Percentiles rank a stretch among this genome's conserved stretches.
These are phyloP conservation scores for Speleostelium caveatum DNA, from an alignment of 78 protist genomes.

Conservation along the genomic window DNA sequence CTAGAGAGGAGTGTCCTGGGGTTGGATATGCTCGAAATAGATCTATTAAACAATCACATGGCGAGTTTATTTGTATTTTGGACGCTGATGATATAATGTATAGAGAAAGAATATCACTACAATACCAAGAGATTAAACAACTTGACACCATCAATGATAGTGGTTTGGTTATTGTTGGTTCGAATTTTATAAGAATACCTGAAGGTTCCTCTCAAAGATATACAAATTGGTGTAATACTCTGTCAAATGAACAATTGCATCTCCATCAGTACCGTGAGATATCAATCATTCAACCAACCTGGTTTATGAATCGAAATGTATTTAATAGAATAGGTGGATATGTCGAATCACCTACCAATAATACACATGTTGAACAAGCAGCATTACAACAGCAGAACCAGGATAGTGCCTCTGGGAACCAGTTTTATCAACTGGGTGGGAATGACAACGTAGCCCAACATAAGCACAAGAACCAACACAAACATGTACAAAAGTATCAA, in stretches of 20 bases:
- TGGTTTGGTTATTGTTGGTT: conserved; percentile 8
- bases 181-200: conserved; percentile 68
- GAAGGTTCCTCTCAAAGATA: conserved; percentile 54
- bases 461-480: conserved; percentile 36
- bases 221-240: conserved; percentile 73
- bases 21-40: conserved; percentile 65
- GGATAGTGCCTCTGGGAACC: too few relatives aligned
- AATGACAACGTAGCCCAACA: conserved; percentile 19
- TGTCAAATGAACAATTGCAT: conserved; percentile 34
- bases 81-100: conserved; percentile 77
- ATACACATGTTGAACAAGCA: neutral
- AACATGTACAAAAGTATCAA: conserved; percentile 21
- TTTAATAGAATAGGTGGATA: conserved; percentile 25
- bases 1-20: neutral
- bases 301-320: conserved; percentile 35
- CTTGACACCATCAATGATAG: neutral
- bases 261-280: conserved; percentile 66
- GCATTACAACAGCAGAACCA: neutral
- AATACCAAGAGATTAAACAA: conserved; percentile 10
- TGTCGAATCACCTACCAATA: neutral
- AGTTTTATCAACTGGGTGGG: conserved; percentile 2
- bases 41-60: conserved; percentile 58
- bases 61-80: conserved; percentile 52
- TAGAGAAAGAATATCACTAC: conserved; percentile 52
- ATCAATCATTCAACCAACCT: conserved; percentile 78